A percentile compares a stretch with the other conserved stretches of the same genome.
Conservation (phyloP, 192 early-diverging fungal genomes). For the Coemansia sp. region DNA sequence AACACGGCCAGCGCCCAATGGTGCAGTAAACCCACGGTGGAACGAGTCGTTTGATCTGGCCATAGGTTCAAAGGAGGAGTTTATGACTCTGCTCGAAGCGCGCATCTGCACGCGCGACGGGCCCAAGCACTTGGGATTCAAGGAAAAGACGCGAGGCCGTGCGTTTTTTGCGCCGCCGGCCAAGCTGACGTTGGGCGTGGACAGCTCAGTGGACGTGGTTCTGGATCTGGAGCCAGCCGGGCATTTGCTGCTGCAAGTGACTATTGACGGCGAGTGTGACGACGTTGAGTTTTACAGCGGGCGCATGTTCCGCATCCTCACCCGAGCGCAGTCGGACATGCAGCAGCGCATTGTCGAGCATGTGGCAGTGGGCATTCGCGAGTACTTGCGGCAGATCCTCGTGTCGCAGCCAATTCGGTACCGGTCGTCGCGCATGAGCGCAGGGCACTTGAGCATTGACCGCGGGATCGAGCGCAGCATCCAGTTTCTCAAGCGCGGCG, state of each 20-base stretch:
- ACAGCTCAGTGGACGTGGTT: conserved; percentile 65
- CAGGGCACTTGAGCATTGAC: conserved; percentile 19
- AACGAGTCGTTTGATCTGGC: conserved; percentile 72
- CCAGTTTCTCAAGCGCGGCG: conserved; percentile 48
- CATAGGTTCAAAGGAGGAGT: conserved; percentile 47
- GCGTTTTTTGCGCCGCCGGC: conserved; percentile 61
- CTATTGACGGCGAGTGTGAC: conserved; percentile 75
- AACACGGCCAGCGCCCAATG: conserved; percentile 42
- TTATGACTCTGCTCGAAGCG: conserved; percentile 35
- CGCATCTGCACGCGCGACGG: conserved; percentile 53
- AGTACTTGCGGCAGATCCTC: conserved; percentile 64
- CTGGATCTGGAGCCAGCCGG: conserved; percentile 70
- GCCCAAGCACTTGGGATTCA: conserved; percentile 43
- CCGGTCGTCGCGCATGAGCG: conserved; percentile 25
- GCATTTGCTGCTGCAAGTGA: conserved; percentile 63
- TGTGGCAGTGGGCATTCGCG: conserved; percentile 62
- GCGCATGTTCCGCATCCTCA: conserved; percentile 68
- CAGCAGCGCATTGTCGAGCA: conserved; percentile 69
- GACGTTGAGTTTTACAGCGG: conserved; percentile 84
- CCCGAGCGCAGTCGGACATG: conserved; percentile 67
- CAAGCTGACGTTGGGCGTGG: conserved; percentile 26
- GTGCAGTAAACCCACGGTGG: conserved; percentile 70
- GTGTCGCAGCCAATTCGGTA: conserved; percentile 48
- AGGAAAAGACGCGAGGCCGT: conserved; percentile 57
- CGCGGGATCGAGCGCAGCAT: conserved; percentile 56